phyloP scores from a whole-genome alignment of 139 green algal genomes.

The Volvox reticuliferus region DNA sequence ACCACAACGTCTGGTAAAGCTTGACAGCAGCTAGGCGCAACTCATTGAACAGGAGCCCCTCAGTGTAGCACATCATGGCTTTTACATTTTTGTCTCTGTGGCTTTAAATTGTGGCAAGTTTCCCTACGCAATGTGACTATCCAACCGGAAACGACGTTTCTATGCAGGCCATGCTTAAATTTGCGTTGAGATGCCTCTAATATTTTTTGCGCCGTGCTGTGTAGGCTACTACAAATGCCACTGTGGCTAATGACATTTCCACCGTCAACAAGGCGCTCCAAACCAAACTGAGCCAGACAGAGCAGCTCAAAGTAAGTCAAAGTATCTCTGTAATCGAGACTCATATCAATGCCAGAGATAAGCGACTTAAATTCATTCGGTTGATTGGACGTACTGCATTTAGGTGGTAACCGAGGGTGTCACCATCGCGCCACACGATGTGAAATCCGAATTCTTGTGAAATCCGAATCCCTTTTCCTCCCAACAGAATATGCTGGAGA shows the following conservation, averaged over 20 bases:
- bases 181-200: too few relatives aligned
- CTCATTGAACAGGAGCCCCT: background rate
- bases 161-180: too few relatives aligned
- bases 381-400: too few relatives aligned
- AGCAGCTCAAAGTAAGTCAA: conserved; percentile 27
- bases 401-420: too few relatives aligned
- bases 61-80: background rate
- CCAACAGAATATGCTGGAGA: conserved; percentile 35
- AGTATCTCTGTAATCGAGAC: background rate
- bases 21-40: background rate
- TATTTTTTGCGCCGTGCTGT: background rate
- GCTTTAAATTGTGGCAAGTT: too few relatives aligned
- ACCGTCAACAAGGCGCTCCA: conserved; percentile 26
- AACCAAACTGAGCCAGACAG: conserved; percentile 32
- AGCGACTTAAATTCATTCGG: too few relatives aligned
- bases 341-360: too few relatives aligned
- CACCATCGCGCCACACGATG: too few relatives aligned
- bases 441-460: background rate
- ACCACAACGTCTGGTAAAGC: background rate
- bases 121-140: background rate
- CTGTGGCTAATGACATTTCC: conserved; percentile 26
- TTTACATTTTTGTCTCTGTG: background rate
- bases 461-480: background rate
- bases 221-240: background rate
- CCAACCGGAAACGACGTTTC: background rate